Evolutionary conservation across 2,329 filamentous ascomycete genomes (phyloP).

Genomic region (Colletotrichum sp.): DNA sequence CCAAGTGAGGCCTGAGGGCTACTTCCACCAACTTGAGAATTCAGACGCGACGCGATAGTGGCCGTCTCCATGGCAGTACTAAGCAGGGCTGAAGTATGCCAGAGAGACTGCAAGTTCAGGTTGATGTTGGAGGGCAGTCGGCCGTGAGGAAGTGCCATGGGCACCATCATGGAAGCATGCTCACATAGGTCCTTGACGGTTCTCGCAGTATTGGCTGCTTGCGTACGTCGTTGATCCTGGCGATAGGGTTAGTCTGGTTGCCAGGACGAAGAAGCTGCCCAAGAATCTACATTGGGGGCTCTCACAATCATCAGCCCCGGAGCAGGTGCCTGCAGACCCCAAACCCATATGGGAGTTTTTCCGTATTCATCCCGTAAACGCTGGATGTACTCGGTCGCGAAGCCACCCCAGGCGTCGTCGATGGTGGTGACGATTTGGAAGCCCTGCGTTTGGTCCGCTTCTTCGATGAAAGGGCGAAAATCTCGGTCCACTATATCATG

Average conservation of each 20-base stretch:
- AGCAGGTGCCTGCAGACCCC: conserved; percentile 74
- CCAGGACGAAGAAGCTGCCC: not conserved
- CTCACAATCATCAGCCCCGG: conserved; percentile 5
- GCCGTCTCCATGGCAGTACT: conserved; percentile 79
- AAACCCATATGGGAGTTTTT: conserved; percentile 86
- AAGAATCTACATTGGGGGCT: not conserved
- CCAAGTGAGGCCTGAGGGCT: conserved; percentile 55
- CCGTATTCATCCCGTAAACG: conserved; percentile 87
- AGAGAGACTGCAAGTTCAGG: conserved; percentile 69
- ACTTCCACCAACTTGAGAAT: conserved; percentile 39
- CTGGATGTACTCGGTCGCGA: conserved; percentile 75
- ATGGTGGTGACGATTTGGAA: conserved; percentile 76
- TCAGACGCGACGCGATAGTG: conserved; percentile 76
- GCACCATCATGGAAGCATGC: conserved; percentile 79
- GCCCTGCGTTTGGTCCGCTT: conserved; percentile 91
- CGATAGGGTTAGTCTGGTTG: not conserved
- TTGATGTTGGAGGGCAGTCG: conserved; percentile 61
- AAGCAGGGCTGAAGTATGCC: conserved; percentile 82
- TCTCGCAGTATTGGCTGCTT: conserved; percentile 76
- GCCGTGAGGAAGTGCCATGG: conserved; percentile 68
- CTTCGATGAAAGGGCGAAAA: conserved; percentile 85
- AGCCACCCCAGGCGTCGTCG: conserved; percentile 85
- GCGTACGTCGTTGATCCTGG: conserved; percentile 64
- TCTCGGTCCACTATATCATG: conserved; percentile 92
- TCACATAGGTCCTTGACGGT: conserved; percentile 72